Conservation (phyloP, 495 filamentous ascomycete genomes). For the Thozetella sp. region DNA sequence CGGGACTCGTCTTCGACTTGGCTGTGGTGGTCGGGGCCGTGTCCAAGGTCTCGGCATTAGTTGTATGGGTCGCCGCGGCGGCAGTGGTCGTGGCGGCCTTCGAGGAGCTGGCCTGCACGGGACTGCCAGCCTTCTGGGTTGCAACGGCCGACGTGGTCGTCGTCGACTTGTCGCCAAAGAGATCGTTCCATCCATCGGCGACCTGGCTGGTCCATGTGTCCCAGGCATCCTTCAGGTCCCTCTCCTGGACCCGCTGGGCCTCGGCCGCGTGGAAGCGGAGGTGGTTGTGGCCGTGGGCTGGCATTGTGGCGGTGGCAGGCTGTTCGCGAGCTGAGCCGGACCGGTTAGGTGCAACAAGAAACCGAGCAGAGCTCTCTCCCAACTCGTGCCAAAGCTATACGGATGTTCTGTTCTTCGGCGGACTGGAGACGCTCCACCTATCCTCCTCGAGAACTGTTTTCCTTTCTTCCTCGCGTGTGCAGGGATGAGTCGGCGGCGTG, state of each 20-base stretch:
- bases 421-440: too few relatives aligned
- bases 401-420: too few relatives aligned
- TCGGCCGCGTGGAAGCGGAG: slow-evolving; percentile 13
- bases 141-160: not conserved
- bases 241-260: too few relatives aligned
- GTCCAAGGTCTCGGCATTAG: not conserved
- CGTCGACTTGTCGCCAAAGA: not conserved
- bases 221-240: slow-evolving; percentile 16
- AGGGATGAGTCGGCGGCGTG: too few relatives aligned
- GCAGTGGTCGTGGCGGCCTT: not conserved
- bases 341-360: too few relatives aligned
- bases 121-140: not conserved
- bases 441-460: too few relatives aligned
- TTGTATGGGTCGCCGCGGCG: not conserved
- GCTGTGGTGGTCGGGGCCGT: not conserved
- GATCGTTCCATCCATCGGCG: slow-evolving; percentile 21
- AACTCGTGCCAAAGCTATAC: too few relatives aligned
- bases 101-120: not conserved
- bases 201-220: slow-evolving; percentile 18
- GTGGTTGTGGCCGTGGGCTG: slow-evolving; percentile 20
- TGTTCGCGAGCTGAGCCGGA: too few relatives aligned
- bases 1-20: too few relatives aligned
- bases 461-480: not conserved
- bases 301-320: slow-evolving; percentile 27
- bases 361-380: too few relatives aligned